These are phyloP conservation scores for Saccharomyces uvarum DNA, from an alignment of 1,139 yeast genomes.

Conservation along the genomic window DNA sequence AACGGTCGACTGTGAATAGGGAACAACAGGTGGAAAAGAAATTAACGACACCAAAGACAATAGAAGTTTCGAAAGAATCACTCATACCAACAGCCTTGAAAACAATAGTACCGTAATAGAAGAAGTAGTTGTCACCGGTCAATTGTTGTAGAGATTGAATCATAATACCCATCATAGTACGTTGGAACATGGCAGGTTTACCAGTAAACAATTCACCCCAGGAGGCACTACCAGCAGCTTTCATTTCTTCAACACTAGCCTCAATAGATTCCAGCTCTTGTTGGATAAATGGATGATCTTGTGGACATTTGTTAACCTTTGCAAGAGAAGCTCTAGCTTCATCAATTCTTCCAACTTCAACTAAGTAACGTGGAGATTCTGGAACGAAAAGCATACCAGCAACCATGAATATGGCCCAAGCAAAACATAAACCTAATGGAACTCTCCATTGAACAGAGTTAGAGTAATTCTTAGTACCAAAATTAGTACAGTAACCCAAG, in stretches of 20 bases:
- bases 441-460: conserved; percentile 53
- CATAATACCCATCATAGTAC: conserved; percentile 56
- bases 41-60: conserved; percentile 68
- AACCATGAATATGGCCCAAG: conserved; percentile 36
- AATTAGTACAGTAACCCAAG: conserved; percentile 53
- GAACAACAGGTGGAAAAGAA: conserved; percentile 65
- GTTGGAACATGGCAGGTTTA: conserved; percentile 44
- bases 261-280: conserved; percentile 52
- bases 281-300: conserved; percentile 50
- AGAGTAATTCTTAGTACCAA: conserved; percentile 43
- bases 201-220: conserved; percentile 61
- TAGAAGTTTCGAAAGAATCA: conserved; percentile 67
- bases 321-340: conserved; percentile 55
- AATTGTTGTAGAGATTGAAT: conserved; percentile 65
- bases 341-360: conserved; percentile 44
- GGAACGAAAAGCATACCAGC: conserved; percentile 60
- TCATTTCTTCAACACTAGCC: conserved; percentile 57
- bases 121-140: conserved; percentile 72
- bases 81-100: conserved; percentile 65
- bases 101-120: conserved; percentile 70
- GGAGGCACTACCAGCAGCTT: conserved; percentile 53
- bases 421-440: conserved; percentile 46
- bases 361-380: conserved; percentile 67
- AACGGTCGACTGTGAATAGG: conserved; percentile 53
- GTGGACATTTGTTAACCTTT: conserved; percentile 46